phyloP scores from a whole-genome alignment of 441 rosid genomes.

The Pelargonium fulgidum region DNA sequence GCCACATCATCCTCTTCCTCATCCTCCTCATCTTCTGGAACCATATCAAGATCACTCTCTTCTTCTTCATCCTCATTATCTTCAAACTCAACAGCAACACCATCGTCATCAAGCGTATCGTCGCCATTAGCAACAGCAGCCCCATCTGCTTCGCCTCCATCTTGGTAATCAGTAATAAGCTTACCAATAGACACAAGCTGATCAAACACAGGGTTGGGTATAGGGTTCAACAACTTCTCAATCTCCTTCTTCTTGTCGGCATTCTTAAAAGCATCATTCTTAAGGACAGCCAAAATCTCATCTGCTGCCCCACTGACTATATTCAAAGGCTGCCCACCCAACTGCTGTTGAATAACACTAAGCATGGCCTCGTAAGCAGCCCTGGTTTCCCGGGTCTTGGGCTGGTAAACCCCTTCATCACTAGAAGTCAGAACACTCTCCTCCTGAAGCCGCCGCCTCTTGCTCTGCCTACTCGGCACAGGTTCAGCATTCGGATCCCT shows the following conservation, averaged over 20 bases:
- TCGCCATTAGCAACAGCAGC: slow-evolving; percentile 47
- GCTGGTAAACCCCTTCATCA: slow-evolving; percentile 87
- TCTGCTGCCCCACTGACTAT: slow-evolving; percentile 80
- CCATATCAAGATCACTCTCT: slow-evolving; percentile 86
- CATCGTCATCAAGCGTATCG: slow-evolving; percentile 79
- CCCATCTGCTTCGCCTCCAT: slow-evolving; percentile 49
- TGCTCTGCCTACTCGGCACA: slow-evolving; percentile 38
- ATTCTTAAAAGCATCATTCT: slow-evolving; percentile 54
- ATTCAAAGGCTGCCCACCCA: slow-evolving; percentile 82
- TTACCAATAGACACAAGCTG: slow-evolving; percentile 73
- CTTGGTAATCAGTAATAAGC: slow-evolving; percentile 81
- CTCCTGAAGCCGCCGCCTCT: slow-evolving; percentile 55
- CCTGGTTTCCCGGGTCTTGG: slow-evolving; percentile 82
- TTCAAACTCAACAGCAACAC: slow-evolving; percentile 78
- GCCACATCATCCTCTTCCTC: slow-evolving; percentile 64
- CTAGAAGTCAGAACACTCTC: slow-evolving; percentile 67
- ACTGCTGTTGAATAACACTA: slow-evolving; percentile 74
- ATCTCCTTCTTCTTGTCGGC: slow-evolving; percentile 81
- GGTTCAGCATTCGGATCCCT: slow-evolving; percentile 48
- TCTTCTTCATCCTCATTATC: slow-evolving; percentile 84
- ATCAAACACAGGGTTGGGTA: slow-evolving; percentile 45
- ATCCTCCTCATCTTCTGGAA: slow-evolving; percentile 63
- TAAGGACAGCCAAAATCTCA: slow-evolving; percentile 71
- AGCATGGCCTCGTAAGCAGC: slow-evolving; percentile 95
- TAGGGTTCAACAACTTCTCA: slow-evolving; percentile 63